Base-by-base conservation (phyloP, 139 green algal genomes). In the Edaphochlamys debaryana region DNA sequence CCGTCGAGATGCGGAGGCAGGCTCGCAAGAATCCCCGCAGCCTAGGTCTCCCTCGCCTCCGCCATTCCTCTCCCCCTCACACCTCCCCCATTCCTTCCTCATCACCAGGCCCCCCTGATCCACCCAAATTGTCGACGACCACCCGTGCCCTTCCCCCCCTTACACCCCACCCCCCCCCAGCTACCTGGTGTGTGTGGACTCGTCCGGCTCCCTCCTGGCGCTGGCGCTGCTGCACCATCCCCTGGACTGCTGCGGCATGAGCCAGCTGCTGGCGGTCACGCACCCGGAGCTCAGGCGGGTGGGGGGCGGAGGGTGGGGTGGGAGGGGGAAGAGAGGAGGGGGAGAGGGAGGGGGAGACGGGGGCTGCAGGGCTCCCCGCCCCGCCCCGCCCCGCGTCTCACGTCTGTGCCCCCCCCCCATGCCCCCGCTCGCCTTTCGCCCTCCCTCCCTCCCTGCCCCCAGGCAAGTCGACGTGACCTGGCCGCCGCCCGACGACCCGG, bases 171-270 rank as follows among this genome's bases (percentile, higher is more conserved):
- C 8, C 36, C 9, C 8, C 66, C 40, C 5, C 60, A 75, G 58
- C n/a, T 86, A 79, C 32, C 40, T 86, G 25, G 82, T 87, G 82
- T 78, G 72, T 60, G 64, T 82, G 36, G 82, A 87, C 66, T 64
- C 72, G 27, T 32, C 23, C 72, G 72, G 72, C 37, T 72, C 50
- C 64, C 66, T 36, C 34, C 29, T 82, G 1, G 82, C 69, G 42
- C 72, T 87, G 63, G 72, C 82, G 62, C 72, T 87, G 8, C 60
- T 32, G n/a, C 72, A 78, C 45, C 52, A 79, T 19, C 30, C 69
- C 42, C 72, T 78, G 37, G 48, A 82, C 54, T 72, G 64, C 36
- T 82, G 82, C 64, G 45, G 37, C 73, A 87, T 87, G 82, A 70
- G 56, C 36, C 29, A 63, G 29, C 82, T 79, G 36, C 72, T 87